Evolutionary conservation across 306 rosid species (phyloP).

Genomic region (Amphicarpaea edgeworthii): DNA sequence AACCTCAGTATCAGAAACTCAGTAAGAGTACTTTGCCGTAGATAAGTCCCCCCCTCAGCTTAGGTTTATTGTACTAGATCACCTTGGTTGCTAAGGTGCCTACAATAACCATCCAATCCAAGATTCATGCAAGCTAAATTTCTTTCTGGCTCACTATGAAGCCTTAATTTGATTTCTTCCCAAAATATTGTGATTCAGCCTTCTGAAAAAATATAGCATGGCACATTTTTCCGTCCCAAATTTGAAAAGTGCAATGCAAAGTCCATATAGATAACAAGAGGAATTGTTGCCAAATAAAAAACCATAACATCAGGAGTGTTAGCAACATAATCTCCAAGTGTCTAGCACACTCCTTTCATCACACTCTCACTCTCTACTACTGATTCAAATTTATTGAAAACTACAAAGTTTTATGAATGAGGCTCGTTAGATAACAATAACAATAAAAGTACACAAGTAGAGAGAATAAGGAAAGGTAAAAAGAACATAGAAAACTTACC

Average conservation of each 20-base stretch:
- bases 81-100: constrained; percentile 23
- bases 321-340: no score
- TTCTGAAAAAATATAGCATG: not conserved
- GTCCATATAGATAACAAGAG: not conserved
- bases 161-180: constrained; percentile 26
- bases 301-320: no score
- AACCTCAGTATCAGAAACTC: no score
- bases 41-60: constrained; percentile 1
- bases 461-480: not conserved
- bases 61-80: constrained; percentile 6
- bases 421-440: not conserved
- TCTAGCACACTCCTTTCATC: no score
- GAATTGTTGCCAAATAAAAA: no score
- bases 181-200: not conserved
- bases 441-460: not conserved
- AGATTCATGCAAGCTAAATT: constrained; percentile 23
- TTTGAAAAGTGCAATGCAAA: constrained; percentile 8
- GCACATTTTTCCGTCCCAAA: constrained; percentile 23
- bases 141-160: constrained; percentile 3
- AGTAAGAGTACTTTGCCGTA: no score
- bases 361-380: no score
- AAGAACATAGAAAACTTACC: constrained; percentile 57
- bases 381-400: no score
- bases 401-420: no score
- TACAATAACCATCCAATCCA: constrained; percentile 25